Percentiles rank a stretch among this genome's conserved stretches.
These are phyloP conservation scores for Globisporangium paddicum DNA, from an alignment of 352 stramenopile species.

Conservation along the genomic window DNA sequence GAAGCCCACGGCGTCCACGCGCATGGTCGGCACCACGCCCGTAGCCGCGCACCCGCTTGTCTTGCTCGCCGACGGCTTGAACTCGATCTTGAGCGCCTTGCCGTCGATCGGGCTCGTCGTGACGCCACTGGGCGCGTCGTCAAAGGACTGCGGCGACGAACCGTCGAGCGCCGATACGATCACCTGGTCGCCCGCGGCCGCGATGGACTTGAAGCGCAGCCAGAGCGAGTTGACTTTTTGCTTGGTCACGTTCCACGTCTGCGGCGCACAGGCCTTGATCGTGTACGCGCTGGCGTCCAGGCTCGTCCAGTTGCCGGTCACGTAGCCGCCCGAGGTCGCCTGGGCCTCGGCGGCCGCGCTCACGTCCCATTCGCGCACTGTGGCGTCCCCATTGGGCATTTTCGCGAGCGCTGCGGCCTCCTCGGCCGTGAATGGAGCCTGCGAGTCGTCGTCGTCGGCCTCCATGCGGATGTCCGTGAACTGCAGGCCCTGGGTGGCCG, in stretches of 20 bases:
- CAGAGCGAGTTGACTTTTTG: constrained; percentile 33
- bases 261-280: constrained; percentile 33
- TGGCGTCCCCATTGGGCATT: not conserved
- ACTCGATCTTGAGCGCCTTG: constrained; percentile 35
- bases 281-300: constrained; percentile 28
- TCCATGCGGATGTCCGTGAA: constrained; percentile 6
- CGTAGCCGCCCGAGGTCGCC: constrained; percentile 28
- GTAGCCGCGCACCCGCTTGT: constrained; percentile 14
- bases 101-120: constrained; percentile 28
- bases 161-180: constrained; percentile 32
- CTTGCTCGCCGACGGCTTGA: constrained; percentile 24
- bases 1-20: constrained; percentile 29
- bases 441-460: not conserved
- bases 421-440: constrained; percentile 5
- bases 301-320: constrained; percentile 24
- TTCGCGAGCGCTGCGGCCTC: constrained; percentile 5
- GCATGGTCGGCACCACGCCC: constrained; percentile 18
- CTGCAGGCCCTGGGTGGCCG: not conserved
- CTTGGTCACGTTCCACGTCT: constrained; percentile 48
- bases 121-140: constrained; percentile 19
- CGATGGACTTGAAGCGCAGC: constrained; percentile 33
- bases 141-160: constrained; percentile 20
- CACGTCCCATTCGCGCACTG: constrained; percentile 5
- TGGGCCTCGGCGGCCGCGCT: constrained; percentile 7
- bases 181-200: constrained; percentile 31